phyloP scores from a whole-genome alignment of 257 asterid genomes.

The Solanum sejunctum region DNA sequence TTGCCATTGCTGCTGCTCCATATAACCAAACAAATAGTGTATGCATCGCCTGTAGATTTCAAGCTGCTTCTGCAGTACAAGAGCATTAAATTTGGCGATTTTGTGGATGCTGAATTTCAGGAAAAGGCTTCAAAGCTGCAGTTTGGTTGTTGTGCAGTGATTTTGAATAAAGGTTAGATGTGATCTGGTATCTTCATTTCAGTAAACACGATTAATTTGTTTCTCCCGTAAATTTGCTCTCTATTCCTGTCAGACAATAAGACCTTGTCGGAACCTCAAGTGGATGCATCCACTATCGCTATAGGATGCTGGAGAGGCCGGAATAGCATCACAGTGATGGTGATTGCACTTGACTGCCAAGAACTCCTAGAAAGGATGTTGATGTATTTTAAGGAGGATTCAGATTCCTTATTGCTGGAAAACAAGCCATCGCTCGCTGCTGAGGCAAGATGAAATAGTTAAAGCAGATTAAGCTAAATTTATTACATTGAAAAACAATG shows the following conservation, averaged over 20 bases:
- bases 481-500: neutral
- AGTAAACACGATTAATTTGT: neutral
- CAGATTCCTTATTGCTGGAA: neutral
- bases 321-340: slow-evolving; percentile 70
- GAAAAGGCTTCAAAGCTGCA: slow-evolving; percentile 56
- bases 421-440: slow-evolving; percentile 5
- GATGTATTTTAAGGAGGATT: slow-evolving; percentile 15
- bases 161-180: slow-evolving; percentile 53
- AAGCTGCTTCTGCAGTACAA: slow-evolving; percentile 74
- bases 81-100: slow-evolving; percentile 62
- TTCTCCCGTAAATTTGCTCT: neutral
- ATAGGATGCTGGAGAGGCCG: slow-evolving; percentile 93
- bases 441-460: slow-evolving; percentile 1
- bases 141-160: slow-evolving; percentile 77
- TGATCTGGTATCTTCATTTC: neutral
- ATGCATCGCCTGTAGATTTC: slow-evolving; percentile 63
- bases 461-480: neutral
- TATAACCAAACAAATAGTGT: slow-evolving; percentile 64
- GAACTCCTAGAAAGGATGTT: slow-evolving; percentile 65
- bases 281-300: slow-evolving; percentile 45
- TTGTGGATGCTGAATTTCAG: slow-evolving; percentile 46
- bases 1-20: slow-evolving; percentile 81
- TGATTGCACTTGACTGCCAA: slow-evolving; percentile 63
- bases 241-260: slow-evolving; percentile 28
- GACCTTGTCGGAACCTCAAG: slow-evolving; percentile 22